Base-by-base conservation (phyloP, 768 basidiomycete species). In the Tulasnella sp. region DNA sequence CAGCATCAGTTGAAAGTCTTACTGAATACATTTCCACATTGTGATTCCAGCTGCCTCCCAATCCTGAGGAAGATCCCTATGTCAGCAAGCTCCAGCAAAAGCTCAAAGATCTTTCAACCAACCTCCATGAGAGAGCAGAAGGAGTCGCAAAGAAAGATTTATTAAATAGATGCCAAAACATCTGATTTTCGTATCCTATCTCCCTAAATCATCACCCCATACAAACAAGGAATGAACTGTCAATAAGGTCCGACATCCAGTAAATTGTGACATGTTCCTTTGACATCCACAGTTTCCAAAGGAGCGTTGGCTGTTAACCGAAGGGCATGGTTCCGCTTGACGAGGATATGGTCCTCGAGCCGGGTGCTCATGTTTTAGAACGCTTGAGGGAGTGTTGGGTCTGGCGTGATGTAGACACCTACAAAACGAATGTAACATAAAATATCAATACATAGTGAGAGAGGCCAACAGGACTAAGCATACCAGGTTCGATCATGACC, bases 301-400 rank as follows among this genome's bases (percentile, higher is more conserved):
- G 95, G 95, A 27, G 94, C 94, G 39, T 89, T 85, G 44, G 91
- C 89, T 40, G 91, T 91, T 5, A 96, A 85, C 1, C 96, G 87
- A 2, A 88, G 84, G 0, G 91, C 89, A 78, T 93, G 85, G 44
- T 91, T 81, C 74, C 80, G 75, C 8, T 80, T 52, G 7, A 94
- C 88, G 10, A 94, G 85, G 1, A 96, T 90, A 81, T 94, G 93
- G 81, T 96, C 94, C 91, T 97, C 97, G 82, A 99, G 95, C 71
- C 97, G 91, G 80, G 99, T 92, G 9, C 94, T 96, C 39, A 98
- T 89, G 81, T 95, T 93, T n/a, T n/a, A n/a, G n/a, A n/a, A n/a
- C n/a, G n/a, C n/a, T n/a, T n/a, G n/a, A n/a, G n/a, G n/a, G n/a
- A n/a, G n/a, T n/a, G n/a, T n/a, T n/a, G n/a, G n/a, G n/a, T n/a